These are phyloP conservation scores for Candolleomyces efflorescens DNA, from an alignment of 768 basidiomycete species.

Conservation along the genomic window DNA sequence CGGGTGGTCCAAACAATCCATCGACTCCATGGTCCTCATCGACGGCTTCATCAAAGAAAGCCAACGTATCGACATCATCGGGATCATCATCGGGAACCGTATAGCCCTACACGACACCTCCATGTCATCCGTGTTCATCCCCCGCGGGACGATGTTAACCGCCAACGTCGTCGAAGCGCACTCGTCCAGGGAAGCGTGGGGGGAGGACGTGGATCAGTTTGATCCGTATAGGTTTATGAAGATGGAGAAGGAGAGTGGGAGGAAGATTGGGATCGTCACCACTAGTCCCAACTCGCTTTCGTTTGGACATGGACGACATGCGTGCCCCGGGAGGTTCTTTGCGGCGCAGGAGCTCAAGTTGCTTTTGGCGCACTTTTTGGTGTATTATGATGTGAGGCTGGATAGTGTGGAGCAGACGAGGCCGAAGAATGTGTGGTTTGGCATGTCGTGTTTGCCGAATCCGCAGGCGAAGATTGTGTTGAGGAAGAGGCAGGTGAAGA, in stretches of 20 bases:
- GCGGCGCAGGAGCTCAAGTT: slow-evolving; percentile 13
- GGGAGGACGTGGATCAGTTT: slow-evolving; percentile 31
- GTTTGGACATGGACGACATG: slow-evolving; percentile 34
- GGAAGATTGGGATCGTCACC: slow-evolving; percentile 21
- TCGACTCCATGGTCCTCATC: slow-evolving; percentile 10
- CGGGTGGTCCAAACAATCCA: slow-evolving; percentile 23
- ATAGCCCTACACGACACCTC: slow-evolving; percentile 34
- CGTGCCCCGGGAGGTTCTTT: slow-evolving; percentile 23
- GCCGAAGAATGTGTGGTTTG: slow-evolving; percentile 11
- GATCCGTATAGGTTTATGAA: slow-evolving; percentile 38
- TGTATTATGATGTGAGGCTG: slow-evolving; percentile 13
- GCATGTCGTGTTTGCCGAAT: slow-evolving; percentile 6
- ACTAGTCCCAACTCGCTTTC: slow-evolving; percentile 24
- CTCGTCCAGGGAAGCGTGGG: slow-evolving; percentile 20
- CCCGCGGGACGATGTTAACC: slow-evolving; percentile 30
- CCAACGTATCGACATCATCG: slow-evolving; percentile 9
- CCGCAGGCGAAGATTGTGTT: slow-evolving; percentile 9
- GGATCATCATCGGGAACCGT: slow-evolving; percentile 21
- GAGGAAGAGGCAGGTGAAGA: slow-evolving; percentile 1
- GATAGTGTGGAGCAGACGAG: slow-evolving; percentile 7
- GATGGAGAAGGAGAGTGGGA: slow-evolving; percentile 17
- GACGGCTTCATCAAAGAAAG: slow-evolving; percentile 15
- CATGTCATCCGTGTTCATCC: slow-evolving; percentile 37
- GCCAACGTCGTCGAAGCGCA: slow-evolving; percentile 28
- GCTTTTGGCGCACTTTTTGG: slow-evolving; percentile 9